These are phyloP conservation scores for Sclerotinia trifoliorum DNA, from an alignment of 2,329 filamentous ascomycete species.

Conservation along the genomic window DNA sequence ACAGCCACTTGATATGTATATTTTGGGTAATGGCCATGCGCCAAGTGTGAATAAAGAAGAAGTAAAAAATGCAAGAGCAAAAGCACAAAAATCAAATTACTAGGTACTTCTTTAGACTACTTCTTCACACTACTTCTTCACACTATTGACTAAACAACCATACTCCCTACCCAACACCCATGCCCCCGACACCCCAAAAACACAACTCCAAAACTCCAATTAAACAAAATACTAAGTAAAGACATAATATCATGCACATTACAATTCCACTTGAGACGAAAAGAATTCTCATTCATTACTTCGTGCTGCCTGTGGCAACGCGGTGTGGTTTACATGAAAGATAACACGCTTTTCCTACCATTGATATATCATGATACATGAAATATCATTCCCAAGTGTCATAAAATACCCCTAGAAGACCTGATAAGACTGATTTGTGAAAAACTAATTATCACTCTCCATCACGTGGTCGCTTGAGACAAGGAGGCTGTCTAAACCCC, in stretches of 20 bases:
- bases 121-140: neutral
- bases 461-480: slow-evolving; percentile 18
- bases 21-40: too few species aligned
- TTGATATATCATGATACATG: neutral
- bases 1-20: neutral
- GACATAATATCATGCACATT: neutral
- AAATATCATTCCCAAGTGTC: neutral
- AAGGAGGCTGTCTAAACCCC: neutral
- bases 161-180: neutral
- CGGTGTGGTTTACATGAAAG: neutral
- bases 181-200: too few species aligned
- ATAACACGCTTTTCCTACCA: neutral
- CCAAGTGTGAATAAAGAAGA: neutral
- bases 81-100: neutral
- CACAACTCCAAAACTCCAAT: neutral
- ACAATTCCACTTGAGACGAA: neutral
- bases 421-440: neutral
- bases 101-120: too few species aligned
- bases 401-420: neutral
- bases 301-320: too few species aligned
- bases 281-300: neutral
- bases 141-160: neutral
- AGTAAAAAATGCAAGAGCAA: neutral
- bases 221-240: neutral
- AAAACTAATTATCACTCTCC: neutral